A percentile compares a stretch with the other conserved stretches of the same genome.
These are phyloP conservation scores for Platanthera zijinensis DNA, from an alignment of 106 monocot genomes.

Conservation along the genomic window DNA sequence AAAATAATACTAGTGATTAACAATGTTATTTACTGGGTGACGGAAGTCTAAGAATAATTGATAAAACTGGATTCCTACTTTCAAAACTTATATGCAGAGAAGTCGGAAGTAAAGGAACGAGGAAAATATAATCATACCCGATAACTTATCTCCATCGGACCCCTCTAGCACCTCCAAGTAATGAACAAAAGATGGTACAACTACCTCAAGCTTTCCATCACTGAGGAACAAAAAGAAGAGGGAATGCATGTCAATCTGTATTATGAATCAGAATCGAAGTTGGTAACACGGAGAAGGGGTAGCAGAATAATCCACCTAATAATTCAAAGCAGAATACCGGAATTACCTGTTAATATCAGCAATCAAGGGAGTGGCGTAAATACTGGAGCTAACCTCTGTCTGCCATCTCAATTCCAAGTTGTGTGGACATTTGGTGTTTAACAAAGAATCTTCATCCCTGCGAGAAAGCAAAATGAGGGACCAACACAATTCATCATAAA, in stretches of 20 bases:
- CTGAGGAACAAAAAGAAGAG: constrained; percentile 22
- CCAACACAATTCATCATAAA: not conserved
- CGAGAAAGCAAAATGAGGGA: constrained; percentile 10
- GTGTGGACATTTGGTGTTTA: constrained; percentile 67
- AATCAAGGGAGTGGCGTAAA: constrained; percentile 85
- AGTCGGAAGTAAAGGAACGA: not conserved
- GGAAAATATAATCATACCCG: constrained; percentile 38
- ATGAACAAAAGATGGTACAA: constrained; percentile 97
- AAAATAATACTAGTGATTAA: not conserved
- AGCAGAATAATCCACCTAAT: not conserved
- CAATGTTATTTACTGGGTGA: not conserved
- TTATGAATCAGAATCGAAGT: not conserved
- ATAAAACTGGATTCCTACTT: not conserved
- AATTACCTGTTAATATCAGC: constrained; percentile 90
- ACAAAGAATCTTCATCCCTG: constrained; percentile 89
- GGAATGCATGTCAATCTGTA: constrained; percentile 1
- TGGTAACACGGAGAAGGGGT: not conserved
- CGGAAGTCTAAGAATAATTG: not conserved
- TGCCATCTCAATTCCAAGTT: constrained; percentile 94
- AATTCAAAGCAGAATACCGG: not conserved
- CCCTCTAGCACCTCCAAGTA: constrained; percentile 98
- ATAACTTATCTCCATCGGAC: constrained; percentile 90
- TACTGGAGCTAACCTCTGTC: constrained; percentile 92
- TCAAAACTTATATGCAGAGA: not conserved
- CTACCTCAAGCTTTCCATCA: constrained; percentile 92